Evolutionary conservation across 2,329 filamentous ascomycete species (phyloP).

Genomic region (Aureobasidium pullulans): DNA sequence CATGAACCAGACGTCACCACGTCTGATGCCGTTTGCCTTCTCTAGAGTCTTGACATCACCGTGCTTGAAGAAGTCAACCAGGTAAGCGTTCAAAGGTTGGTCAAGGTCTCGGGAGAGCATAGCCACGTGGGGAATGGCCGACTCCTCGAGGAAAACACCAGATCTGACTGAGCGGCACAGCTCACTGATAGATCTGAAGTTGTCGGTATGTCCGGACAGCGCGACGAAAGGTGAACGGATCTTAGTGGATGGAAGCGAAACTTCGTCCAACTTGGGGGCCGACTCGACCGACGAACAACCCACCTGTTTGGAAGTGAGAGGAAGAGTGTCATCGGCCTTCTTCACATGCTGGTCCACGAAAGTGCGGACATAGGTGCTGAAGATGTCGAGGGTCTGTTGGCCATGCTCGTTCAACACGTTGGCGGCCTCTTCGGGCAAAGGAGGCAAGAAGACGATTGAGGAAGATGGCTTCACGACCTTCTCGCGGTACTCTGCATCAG

Average conservation of each 20-base stretch:
- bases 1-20: constrained; percentile 63
- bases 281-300: constrained; percentile 25
- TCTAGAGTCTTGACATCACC: constrained; percentile 56
- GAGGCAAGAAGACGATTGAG: constrained; percentile 59
- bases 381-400: constrained; percentile 56
- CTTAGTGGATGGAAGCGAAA: constrained; percentile 32
- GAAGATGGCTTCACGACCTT: constrained; percentile 49
- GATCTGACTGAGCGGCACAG: constrained; percentile 58
- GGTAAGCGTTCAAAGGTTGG: constrained; percentile 56
- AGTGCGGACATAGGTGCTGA: constrained; percentile 60
- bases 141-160: constrained; percentile 67
- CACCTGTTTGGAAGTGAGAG: constrained; percentile 48
- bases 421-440: constrained; percentile 52
- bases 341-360: constrained; percentile 59
- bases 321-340: constrained; percentile 48
- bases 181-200: constrained; percentile 58
- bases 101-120: constrained; percentile 50
- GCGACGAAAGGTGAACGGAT: constrained; percentile 64
- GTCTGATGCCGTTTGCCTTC: constrained; percentile 58
- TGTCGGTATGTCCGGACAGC: constrained; percentile 60
- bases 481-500: constrained; percentile 40
- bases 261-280: not conserved
- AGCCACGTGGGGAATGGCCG: constrained; percentile 61
- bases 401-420: constrained; percentile 56
- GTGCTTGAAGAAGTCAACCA: constrained; percentile 72